Conservation (phyloP, 2,329 filamentous ascomycete species). For the Colletotrichum sp. region DNA sequence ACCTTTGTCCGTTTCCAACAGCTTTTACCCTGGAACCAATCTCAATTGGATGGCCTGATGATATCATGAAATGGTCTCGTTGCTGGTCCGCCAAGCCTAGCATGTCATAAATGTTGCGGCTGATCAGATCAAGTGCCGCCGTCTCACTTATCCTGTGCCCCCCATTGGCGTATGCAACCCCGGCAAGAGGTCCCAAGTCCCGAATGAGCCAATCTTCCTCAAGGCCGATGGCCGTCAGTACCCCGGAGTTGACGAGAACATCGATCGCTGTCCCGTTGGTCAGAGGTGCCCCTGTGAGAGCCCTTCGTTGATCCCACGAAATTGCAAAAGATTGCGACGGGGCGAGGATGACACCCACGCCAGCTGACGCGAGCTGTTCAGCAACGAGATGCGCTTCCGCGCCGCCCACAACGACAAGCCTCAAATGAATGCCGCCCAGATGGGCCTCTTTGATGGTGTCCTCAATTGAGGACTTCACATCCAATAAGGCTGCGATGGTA, state of each 20-base stretch:
- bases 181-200: constrained; percentile 64
- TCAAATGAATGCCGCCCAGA: constrained; percentile 34
- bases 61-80: constrained; percentile 61
- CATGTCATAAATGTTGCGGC: constrained; percentile 60
- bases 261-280: constrained; percentile 69
- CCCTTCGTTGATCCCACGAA: constrained; percentile 66
- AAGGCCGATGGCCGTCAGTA: constrained; percentile 61
- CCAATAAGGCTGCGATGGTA: constrained; percentile 62
- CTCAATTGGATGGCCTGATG: constrained; percentile 67
- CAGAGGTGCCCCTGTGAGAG: constrained; percentile 67
- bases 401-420: constrained; percentile 62
- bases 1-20: constrained; percentile 40
- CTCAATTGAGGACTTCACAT: constrained; percentile 63
- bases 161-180: constrained; percentile 62
- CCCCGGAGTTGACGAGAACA: constrained; percentile 60
- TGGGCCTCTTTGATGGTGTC: constrained; percentile 28
- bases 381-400: constrained; percentile 68
- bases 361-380: constrained; percentile 57
- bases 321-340: constrained; percentile 60
- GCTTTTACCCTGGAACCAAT: constrained; percentile 60
- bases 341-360: constrained; percentile 64
- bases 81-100: constrained; percentile 48
- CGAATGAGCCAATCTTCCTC: constrained; percentile 67
- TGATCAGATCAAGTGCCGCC: constrained; percentile 61
- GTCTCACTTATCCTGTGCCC: constrained; percentile 57